Percentiles rank a stretch among this genome's conserved stretches.
Evolutionary conservation across 176 grass and related monocot species (phyloP).

Genomic region (Zea luxurians): DNA sequence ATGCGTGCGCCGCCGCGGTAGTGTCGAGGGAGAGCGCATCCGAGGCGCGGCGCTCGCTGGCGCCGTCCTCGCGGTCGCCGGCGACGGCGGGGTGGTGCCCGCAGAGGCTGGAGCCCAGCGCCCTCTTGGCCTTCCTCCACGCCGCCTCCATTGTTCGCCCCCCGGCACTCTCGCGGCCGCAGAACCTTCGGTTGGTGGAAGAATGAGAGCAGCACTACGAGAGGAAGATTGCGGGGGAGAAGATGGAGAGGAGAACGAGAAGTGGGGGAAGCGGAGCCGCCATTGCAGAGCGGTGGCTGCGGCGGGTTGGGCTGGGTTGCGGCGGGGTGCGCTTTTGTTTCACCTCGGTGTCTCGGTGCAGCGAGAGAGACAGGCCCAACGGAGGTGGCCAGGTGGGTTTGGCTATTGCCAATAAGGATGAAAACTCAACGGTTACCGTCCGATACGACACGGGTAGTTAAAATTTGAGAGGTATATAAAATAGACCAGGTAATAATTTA

Average conservation of each 20-base stretch:
- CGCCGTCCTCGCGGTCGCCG: slow-evolving; percentile 38
- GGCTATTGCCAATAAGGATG: background rate
- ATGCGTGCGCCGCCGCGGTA: slow-evolving; percentile 6
- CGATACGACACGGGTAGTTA: no score
- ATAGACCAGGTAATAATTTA: no score
- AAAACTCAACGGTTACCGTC: no score
- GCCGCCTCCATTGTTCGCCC: slow-evolving; percentile 52
- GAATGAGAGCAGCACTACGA: background rate
- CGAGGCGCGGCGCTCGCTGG: slow-evolving; percentile 47
- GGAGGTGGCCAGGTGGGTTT: background rate
- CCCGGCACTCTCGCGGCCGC: background rate
- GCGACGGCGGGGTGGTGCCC: slow-evolving; percentile 48
- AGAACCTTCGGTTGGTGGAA: background rate
- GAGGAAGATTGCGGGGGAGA: slow-evolving; percentile 7
- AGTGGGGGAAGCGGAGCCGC: slow-evolving; percentile 19
- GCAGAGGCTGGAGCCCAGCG: slow-evolving; percentile 65
- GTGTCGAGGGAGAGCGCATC: slow-evolving; percentile 39
- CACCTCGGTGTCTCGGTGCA: slow-evolving; percentile 37
- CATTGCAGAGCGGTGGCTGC: slow-evolving; percentile 40
- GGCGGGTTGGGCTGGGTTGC: slow-evolving; percentile 29
- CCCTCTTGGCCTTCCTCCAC: slow-evolving; percentile 87
- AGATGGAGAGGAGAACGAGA: background rate
- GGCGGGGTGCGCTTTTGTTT: slow-evolving; percentile 53
- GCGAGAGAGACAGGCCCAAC: background rate
- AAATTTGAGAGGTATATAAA: no score